A percentile compares a stretch with the other conserved stretches of the same genome.
These are phyloP conservation scores for Coemansia umbellata DNA, from an alignment of 192 early-diverging fungal species.

Conservation along the genomic window DNA sequence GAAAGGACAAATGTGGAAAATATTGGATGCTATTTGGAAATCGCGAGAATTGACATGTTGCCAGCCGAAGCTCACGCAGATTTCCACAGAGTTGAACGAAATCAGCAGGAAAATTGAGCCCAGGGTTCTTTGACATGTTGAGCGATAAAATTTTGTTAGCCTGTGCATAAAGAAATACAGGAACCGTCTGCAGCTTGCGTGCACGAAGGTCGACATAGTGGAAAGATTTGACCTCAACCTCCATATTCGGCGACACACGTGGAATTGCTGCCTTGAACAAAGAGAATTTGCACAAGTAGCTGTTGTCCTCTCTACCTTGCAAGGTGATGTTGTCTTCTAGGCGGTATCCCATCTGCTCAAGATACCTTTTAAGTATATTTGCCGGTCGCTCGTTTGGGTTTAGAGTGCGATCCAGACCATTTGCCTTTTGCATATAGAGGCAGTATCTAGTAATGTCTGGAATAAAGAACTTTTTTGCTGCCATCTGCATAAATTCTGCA, in stretches of 20 bases:
- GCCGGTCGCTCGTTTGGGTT: slow-evolving; percentile 66
- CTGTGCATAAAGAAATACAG: slow-evolving; percentile 69
- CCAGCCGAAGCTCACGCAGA: slow-evolving; percentile 64
- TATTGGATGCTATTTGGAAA: slow-evolving; percentile 67
- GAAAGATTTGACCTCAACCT: slow-evolving; percentile 51
- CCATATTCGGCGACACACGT: slow-evolving; percentile 50
- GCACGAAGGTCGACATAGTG: slow-evolving; percentile 68
- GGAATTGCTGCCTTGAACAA: slow-evolving; percentile 58
- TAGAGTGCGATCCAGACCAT: slow-evolving; percentile 66
- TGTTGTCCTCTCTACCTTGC: slow-evolving; percentile 81
- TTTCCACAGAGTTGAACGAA: slow-evolving; percentile 73
- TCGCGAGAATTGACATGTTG: slow-evolving; percentile 63
- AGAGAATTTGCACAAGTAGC: slow-evolving; percentile 77
- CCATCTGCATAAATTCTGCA: slow-evolving; percentile 66
- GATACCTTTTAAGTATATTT: slow-evolving; percentile 63
- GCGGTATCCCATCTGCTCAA: slow-evolving; percentile 79
- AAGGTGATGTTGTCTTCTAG: slow-evolving; percentile 72
- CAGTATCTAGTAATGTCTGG: slow-evolving; percentile 58
- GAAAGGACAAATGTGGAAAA: slow-evolving; percentile 59
- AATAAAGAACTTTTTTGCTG: slow-evolving; percentile 81
- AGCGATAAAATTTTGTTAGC: slow-evolving; percentile 70
- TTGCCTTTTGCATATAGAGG: slow-evolving; percentile 48
- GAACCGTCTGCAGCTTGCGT: slow-evolving; percentile 72
- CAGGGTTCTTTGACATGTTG: slow-evolving; percentile 78
- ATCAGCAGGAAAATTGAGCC: slow-evolving; percentile 77